Percentiles rank a stretch among this genome's conserved stretches.
Evolutionary conservation across 176 grass and related monocot species (phyloP).

Genomic region (Luzula sylvatica): DNA sequence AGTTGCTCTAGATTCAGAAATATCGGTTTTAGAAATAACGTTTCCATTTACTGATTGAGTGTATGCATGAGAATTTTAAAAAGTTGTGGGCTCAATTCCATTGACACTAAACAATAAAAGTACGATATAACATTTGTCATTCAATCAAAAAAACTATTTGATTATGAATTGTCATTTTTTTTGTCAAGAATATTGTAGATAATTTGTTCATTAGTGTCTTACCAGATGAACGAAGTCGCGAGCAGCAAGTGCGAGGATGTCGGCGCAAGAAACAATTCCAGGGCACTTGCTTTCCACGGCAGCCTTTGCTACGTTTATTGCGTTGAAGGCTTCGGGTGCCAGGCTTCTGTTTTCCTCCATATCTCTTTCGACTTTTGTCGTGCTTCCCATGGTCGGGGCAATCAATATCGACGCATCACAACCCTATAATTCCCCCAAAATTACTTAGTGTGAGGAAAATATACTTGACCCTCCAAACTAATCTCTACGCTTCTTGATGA

Average conservation of each 20-base stretch:
- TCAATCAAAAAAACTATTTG: neutral
- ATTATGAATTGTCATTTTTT: too few species aligned
- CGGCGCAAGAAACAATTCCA: slow-evolving; percentile 79
- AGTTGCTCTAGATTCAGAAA: too few species aligned
- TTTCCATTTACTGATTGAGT: too few species aligned
- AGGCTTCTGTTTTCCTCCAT: slow-evolving; percentile 76
- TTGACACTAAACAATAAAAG: too few species aligned
- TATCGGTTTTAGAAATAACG: too few species aligned
- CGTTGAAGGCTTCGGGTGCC: slow-evolving; percentile 66
- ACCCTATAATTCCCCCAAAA: slow-evolving; percentile 23
- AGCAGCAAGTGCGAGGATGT: slow-evolving; percentile 76
- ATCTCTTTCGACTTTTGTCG: slow-evolving; percentile 62
- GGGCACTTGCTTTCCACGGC: slow-evolving; percentile 74
- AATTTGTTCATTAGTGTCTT: neutral
- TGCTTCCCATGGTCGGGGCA: slow-evolving; percentile 29
- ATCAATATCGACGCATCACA: slow-evolving; percentile 89
- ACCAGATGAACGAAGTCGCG: slow-evolving; percentile 79
- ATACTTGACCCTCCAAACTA: too few species aligned
- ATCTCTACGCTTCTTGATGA: neutral
- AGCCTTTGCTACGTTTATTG: slow-evolving; percentile 68
- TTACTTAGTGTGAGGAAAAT: neutral
- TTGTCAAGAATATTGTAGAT: neutral
- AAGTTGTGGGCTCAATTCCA: too few species aligned
- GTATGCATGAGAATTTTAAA: too few species aligned
- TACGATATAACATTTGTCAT: too few species aligned